Evolutionary conservation across 1,284 basidiomycete genomes (phyloP), one percentile per base, ranked within the genome.

Genomic region (Ustilago xerochloae): DNA sequence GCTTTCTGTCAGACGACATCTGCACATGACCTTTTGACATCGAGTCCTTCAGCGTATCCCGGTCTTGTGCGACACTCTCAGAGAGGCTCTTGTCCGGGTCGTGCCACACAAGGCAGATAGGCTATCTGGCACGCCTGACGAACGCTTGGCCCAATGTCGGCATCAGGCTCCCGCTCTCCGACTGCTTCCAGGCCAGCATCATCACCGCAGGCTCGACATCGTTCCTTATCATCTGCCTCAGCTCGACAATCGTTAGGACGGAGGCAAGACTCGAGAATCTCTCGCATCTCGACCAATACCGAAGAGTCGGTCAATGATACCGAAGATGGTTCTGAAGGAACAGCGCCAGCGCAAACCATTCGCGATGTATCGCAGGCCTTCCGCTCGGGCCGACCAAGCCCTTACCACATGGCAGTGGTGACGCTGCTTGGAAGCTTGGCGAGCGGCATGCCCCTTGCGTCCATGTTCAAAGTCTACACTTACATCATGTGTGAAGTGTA

Each of bases 391-490:
- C 41, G 54, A 26, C 65, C 77, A 9, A 74, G 66, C 47, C 64
- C 75, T 1, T 79, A 81, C 49, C 75, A 79, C 43, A 80, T 81
- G 77, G 80, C 79, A 24, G 65, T 80, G 5, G 75, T 81, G 24
- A 64, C 75, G n/a, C 64, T 80, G n/a, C 47, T 81, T 10, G 65
- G 74, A 36, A 72, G 62, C 38, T 48, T 81, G 22, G 78, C 72
- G 10, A 77, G 79, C 39, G 78, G 80, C 4, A 69, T 81, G 68
- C 78, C 77, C 0, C 60, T 80, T 18, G 75, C 80, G 0, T 78
- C 69, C 51, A 75, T 80, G 68, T 81, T 80, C 69, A 79, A 77
- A 48, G 75, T 77, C 6, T 81, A 81, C 63, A 75, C 73, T 16
- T 77, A 62, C 57, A 63, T 81, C 56, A 78, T 80, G 63, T 81